Percentiles rank a stretch among this genome's conserved stretches.
These are phyloP conservation scores for Actinidia chinensis DNA, from an alignment of 179 eudicot species.

Conservation along the genomic window DNA sequence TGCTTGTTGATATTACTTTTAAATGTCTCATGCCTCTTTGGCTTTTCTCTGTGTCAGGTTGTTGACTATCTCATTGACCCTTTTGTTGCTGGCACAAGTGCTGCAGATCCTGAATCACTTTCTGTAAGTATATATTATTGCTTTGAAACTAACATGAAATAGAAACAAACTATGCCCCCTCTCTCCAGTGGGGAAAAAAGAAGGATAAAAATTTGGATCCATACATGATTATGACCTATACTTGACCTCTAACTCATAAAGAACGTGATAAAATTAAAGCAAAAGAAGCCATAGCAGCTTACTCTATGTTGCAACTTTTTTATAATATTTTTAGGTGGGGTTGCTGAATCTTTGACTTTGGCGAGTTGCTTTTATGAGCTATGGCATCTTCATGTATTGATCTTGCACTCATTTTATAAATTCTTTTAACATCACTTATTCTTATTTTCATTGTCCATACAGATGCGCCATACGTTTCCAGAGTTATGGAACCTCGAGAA, in stretches of 20 bases:
- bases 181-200: neutral
- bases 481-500: conserved; percentile 87
- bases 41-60: conserved; percentile 43
- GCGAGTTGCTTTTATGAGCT: conserved; percentile 1
- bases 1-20: conserved; percentile 4
- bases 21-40: conserved; percentile 9
- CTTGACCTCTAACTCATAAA: neutral
- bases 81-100: conserved; percentile 89
- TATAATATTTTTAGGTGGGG: neutral
- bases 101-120: conserved; percentile 88
- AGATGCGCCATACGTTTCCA: conserved; percentile 89
- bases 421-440: conserved; percentile 8
- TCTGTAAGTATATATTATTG: conserved; percentile 58
- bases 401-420: neutral
- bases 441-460: conserved; percentile 23
- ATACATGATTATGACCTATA: neutral
- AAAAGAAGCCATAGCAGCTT: neutral
- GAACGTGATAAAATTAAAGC: too few relatives aligned
- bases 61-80: conserved; percentile 94
- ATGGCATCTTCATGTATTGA: neutral
- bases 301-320: neutral
- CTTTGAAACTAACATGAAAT: neutral
- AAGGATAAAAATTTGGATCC: neutral
- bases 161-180: neutral
- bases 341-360: neutral